These are phyloP conservation scores for Carex scoparia DNA, from an alignment of 176 grass and related monocot species.

Conservation along the genomic window DNA sequence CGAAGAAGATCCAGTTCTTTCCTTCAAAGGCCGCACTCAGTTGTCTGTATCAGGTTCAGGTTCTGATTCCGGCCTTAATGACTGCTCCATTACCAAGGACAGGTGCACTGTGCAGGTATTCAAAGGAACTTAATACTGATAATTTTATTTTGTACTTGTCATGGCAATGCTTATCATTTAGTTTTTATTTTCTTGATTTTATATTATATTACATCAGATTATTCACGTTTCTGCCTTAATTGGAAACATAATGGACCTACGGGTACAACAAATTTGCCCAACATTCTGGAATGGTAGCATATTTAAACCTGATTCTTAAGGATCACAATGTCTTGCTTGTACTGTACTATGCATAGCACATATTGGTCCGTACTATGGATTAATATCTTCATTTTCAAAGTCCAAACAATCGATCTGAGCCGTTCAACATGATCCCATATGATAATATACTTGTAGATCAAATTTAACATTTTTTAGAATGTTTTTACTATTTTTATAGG, in stretches of 20 bases:
- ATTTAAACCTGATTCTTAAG: background rate
- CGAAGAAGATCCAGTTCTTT: constrained; percentile 32
- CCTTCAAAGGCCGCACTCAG: constrained; percentile 22
- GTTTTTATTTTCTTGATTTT: background rate
- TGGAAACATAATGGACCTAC: background rate
- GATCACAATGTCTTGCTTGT: background rate
- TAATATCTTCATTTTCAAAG: too few species aligned
- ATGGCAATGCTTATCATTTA: background rate
- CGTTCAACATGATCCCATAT: too few species aligned
- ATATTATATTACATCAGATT: constrained; percentile 5
- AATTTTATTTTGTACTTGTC: background rate
- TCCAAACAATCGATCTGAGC: too few species aligned
- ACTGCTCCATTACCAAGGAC: constrained; percentile 89
- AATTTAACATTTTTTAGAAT: too few species aligned
- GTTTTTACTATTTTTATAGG: too few species aligned
- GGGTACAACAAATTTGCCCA: background rate
- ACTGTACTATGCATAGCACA: too few species aligned
- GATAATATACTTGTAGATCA: too few species aligned
- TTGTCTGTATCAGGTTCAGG: constrained; percentile 27
- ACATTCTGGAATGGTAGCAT: background rate
- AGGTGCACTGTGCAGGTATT: constrained; percentile 77
- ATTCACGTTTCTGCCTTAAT: background rate
- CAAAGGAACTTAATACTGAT: background rate
- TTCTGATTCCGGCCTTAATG: constrained; percentile 20
- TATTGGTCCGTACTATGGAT: too few species aligned